Evolutionary conservation across 345 rosid genomes (phyloP), one percentile per base, ranked within the genome.

Genomic region (Pistacia atlantica): DNA sequence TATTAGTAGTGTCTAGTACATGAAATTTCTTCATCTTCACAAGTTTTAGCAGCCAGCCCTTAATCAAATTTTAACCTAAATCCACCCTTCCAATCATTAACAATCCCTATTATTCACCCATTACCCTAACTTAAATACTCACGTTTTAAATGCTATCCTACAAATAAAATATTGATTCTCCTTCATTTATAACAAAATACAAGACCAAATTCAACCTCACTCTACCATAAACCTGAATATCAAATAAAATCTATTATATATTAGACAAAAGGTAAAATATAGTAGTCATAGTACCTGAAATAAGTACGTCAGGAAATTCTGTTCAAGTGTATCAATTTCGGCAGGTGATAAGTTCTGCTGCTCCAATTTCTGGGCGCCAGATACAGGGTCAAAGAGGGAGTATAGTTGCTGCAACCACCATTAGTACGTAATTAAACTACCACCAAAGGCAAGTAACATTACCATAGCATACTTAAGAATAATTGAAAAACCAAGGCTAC

Each of bases 341-440:
- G 72, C 79, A 54, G 91, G 49, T 76, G 92, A 77, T 5, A 95
- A 82, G 73, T 84, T 85, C 82, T 95, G 93, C 85, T 90, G 99
- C 83, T 87, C 84, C 84, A 95, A 79, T 79, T 92, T 95, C 85
- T 86, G 80, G 74, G 87, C 82, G 64, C 98, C 99, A 33, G 82
- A 82, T 8, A 90, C 88, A 71, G 99, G 98, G 80, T 95, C 99
- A 66, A 95, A 95, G 28, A 93, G 90, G 61, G 98, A 91, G 84
- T 95, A 93, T 73, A 95, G 78, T 92, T 95, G 97, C 99, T 95
- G 90, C 74, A 82, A 63, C 87, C 54, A 65, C 45, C 72, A 76
- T 25, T 68, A 8, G 11, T 64, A 62, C 9, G 35, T 65, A 71
- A 33, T 73, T 64, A 79, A 68, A n/a, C 72, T 42, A 75, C 70